Base-by-base conservation (phyloP, 176 grass and related monocot genomes). In the Rhynchospora breviuscula region DNA sequence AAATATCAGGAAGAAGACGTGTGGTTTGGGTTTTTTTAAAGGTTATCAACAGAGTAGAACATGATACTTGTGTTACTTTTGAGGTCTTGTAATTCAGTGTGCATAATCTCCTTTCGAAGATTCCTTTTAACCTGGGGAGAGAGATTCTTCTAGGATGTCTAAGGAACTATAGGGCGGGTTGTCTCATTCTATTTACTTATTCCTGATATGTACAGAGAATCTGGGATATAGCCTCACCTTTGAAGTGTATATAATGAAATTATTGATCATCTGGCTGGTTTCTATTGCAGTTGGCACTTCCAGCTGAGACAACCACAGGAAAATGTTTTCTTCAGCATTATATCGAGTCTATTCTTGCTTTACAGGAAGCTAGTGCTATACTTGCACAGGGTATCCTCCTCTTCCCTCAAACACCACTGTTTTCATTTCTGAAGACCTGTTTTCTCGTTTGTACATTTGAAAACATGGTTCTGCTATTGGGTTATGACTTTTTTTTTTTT, bases 261-360 rank as follows among this genome's bases (percentile, higher is more conserved):
- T 63, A 6, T 82, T 67, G 46, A 63, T 61, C 10, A 49, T 82
- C 43, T 53, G 62, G 1, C 67, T 82, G 61, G 14, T 67, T 53
- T 82, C 33, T 87, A 72, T 59, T 10, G n/a, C 86, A 98, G 95
- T 87, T 98, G 89, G 90, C 95, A 84, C 90, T 98, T 31, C 95
- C 95, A 47, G 69, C 83, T 65, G 95, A 98, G 85, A 95, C 92
- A 10, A 91, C 90, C 64, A 93, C 92, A 35, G 95, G 90, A 45
- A 91, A 87, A 89, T 98, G 91, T 79, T 98, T 94, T 79, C 88
- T 98, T 78, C 92, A 95, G 72, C 95, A 98, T 53, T 98, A 98
- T 57, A 91, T 95, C 70, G 92, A 98, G 26, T 93, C 92, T 62
- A 98, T 98, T 90, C 80, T 98, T 60, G 85, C 91, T 74, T 87